A percentile compares a stretch with the other conserved stretches of the same genome.
phyloP scores from a whole-genome alignment of 345 rosid species.

The Conringia planisiliqua region DNA sequence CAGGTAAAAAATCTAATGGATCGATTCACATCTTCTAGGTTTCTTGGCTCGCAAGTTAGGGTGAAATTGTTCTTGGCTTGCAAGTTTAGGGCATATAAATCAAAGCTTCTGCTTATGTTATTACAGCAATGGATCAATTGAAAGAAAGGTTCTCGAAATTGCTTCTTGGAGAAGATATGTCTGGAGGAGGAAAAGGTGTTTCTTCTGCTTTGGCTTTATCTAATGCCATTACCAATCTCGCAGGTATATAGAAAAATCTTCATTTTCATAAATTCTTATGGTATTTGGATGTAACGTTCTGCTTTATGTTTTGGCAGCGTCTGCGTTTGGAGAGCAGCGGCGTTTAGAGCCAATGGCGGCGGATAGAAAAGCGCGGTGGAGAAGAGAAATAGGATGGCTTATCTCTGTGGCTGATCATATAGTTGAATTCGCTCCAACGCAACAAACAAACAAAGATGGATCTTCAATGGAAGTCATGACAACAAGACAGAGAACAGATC shows the following conservation, averaged over 20 bases:
- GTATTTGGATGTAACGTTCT: background rate
- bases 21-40: background rate
- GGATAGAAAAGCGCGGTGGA: slow-evolving; percentile 60
- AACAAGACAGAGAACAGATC: slow-evolving; percentile 78
- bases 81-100: background rate
- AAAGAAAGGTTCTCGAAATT: slow-evolving; percentile 60
- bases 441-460: slow-evolving; percentile 60
- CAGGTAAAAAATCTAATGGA: slow-evolving; percentile 15
- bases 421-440: slow-evolving; percentile 65
- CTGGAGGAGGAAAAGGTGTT: slow-evolving; percentile 82
- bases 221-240: slow-evolving; percentile 49
- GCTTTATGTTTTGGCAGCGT: slow-evolving; percentile 21
- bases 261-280: background rate
- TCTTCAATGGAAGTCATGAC: slow-evolving; percentile 71
- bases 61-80: background rate
- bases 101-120: background rate
- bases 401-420: slow-evolving; percentile 64
- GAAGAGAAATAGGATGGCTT: slow-evolving; percentile 64
- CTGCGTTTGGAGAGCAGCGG: slow-evolving; percentile 48
- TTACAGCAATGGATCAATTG: slow-evolving; percentile 60
- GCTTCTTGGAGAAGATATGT: slow-evolving; percentile 76
- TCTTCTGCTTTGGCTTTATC: slow-evolving; percentile 77
- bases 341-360: slow-evolving; percentile 62
- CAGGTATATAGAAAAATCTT: slow-evolving; percentile 21
- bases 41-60: slow-evolving; percentile 3